Conservation (phyloP, 352 stramenopile species). For the Phytopythium sindhum region DNA sequence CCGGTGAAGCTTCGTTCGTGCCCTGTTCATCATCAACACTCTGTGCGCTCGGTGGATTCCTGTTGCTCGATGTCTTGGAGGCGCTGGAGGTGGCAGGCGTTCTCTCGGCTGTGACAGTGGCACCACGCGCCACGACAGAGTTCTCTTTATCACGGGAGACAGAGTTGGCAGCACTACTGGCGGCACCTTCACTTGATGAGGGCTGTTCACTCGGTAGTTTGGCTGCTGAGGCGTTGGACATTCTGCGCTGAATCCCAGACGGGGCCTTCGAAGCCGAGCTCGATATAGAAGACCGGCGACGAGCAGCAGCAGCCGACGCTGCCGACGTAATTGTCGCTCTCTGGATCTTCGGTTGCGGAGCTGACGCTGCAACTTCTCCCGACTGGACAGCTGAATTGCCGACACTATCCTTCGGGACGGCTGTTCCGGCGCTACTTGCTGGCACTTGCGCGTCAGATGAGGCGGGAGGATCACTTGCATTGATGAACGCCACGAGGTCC, state of each 20-base stretch:
- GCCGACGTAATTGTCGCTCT: neutral
- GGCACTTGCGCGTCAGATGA: neutral
- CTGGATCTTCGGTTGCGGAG: neutral
- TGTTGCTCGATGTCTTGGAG: neutral
- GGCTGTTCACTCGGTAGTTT: neutral
- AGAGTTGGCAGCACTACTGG: neutral
- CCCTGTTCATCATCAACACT: neutral
- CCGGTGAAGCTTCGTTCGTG: neutral
- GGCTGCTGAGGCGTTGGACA: neutral
- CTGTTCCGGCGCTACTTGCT: neutral
- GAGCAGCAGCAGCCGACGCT: neutral
- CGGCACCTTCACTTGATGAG: neutral
- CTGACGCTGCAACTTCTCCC: too few relatives aligned
- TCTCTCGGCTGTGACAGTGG: neutral
- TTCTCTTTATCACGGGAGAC: too few relatives aligned
- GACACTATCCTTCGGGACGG: neutral
- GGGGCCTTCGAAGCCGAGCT: neutral
- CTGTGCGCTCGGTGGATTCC: neutral
- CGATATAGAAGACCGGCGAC: neutral
- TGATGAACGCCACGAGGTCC: slow-evolving; percentile 38
- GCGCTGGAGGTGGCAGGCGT: neutral
- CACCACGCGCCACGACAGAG: neutral
- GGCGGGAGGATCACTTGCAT: neutral
- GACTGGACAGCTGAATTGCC: neutral
- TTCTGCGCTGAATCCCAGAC: neutral